Conservation (phyloP, 2,329 filamentous ascomycete genomes). For the Paraconiothyrium brasiliense region DNA sequence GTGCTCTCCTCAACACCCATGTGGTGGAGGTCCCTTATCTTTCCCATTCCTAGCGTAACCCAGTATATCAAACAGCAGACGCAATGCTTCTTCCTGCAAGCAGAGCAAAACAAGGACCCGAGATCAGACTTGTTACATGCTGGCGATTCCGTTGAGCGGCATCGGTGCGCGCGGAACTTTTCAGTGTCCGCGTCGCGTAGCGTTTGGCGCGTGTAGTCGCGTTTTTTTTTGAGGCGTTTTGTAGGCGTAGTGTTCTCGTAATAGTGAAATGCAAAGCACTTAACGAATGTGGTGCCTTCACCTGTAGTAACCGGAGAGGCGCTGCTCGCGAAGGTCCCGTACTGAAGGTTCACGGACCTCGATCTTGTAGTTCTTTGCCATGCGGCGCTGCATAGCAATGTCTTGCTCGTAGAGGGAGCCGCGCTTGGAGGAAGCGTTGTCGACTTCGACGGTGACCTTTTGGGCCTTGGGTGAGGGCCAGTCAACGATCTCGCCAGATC, state of each 20-base stretch:
- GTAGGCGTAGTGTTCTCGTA: constrained; percentile 7
- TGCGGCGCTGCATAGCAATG: constrained; percentile 45
- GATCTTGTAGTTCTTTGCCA: constrained; percentile 50
- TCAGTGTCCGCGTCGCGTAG: constrained; percentile 31
- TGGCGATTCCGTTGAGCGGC: constrained; percentile 28
- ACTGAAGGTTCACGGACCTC: constrained; percentile 53
- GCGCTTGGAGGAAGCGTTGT: constrained; percentile 45
- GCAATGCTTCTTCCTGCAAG: constrained; percentile 37
- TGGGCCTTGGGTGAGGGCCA: constrained; percentile 39
- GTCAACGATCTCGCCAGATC: constrained; percentile 49
- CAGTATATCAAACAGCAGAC: constrained; percentile 34
- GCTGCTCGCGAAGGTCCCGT: constrained; percentile 48
- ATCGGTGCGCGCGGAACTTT: constrained; percentile 32
- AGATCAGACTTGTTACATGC: constrained; percentile 34
- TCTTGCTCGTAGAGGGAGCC: constrained; percentile 55
- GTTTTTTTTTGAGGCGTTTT: constrained; percentile 1
- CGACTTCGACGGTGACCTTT: constrained; percentile 40
- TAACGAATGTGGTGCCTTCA: constrained; percentile 34
- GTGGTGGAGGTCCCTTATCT: constrained; percentile 30
- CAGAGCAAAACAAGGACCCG: constrained; percentile 35
- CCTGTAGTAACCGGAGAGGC: constrained; percentile 51
- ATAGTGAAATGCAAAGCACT: constrained; percentile 23
- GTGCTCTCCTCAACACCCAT: constrained; percentile 30
- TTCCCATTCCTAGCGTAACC: constrained; percentile 21
- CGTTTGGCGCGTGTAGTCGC: constrained; percentile 4